Base-by-base conservation (phyloP, 306 rosid species). In the Cicer pinnatifidum region DNA sequence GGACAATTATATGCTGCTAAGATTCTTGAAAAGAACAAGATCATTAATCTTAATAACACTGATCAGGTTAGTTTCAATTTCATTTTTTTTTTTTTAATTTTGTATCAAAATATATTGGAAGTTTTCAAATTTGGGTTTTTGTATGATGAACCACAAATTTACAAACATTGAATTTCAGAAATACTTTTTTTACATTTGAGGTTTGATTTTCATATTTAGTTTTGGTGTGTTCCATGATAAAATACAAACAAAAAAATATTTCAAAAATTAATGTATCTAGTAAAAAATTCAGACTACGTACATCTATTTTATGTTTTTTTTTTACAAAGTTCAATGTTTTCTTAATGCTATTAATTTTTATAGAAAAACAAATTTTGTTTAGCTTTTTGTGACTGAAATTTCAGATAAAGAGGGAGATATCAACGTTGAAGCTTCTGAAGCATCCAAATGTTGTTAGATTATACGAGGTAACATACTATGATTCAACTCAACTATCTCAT, bases 391-490 rank as follows among this genome's bases (percentile, higher is more conserved):
- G 46, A 9, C 9, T 12, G 62, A 16, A 69, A 35, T 51, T 53
- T 57, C 93, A 91, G 98, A 91, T 93, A 67, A 93, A 88, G 86
- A 86, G 97, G 76, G 98, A 93, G 83, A 93, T 93, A 39, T 86
- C 80, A 5, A 89, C 96, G 39, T 82, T 88, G 81, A 93, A 91
- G 84, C 89, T 91, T 38, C 86, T 93, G 51, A 86, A 85, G 70
- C 98, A 93, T 82, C 96, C 93, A 0, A 91, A 91, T 56, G 83
- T 93, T 0, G 96, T 93, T 71, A 82, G 96, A 75, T 84, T 93
- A 15, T 84, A 88, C 39, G 98, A 93, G 98, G 98, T 93, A 75
- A 50, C 20, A 3, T 80, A 60, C 39, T 47, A 50, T 77, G 64
- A 67, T 11, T 58, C 11, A 56, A 23, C 5, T 15, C 33, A 28